Conservation (phyloP, 352 stramenopile genomes). For the Phytophthora parvispora region DNA sequence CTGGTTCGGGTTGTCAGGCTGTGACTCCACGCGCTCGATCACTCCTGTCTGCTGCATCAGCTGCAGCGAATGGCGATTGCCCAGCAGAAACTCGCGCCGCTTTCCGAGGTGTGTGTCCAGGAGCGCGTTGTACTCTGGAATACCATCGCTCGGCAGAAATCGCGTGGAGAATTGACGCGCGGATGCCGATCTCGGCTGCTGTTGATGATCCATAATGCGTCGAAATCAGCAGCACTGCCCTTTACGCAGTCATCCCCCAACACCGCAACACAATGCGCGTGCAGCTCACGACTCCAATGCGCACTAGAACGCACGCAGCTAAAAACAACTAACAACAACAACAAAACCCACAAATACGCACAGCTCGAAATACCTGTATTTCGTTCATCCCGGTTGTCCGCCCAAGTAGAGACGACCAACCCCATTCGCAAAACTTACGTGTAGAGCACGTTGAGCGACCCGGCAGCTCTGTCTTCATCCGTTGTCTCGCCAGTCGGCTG, state of each 20-base stretch:
- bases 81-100: slow-evolving; percentile 72
- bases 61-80: slow-evolving; percentile 62
- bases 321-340: background rate
- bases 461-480: background rate
- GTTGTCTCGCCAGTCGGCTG: slow-evolving; percentile 15
- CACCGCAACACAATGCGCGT: background rate
- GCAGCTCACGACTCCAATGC: background rate
- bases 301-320: slow-evolving; percentile 4
- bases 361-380: slow-evolving; percentile 46
- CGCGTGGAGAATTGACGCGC: slow-evolving; percentile 61
- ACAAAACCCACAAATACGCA: slow-evolving; percentile 19
- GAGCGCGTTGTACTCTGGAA: slow-evolving; percentile 79
- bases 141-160: slow-evolving; percentile 72
- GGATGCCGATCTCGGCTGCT: slow-evolving; percentile 10
- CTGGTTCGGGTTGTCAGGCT: slow-evolving; percentile 62
- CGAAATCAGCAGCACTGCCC: background rate
- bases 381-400: slow-evolving; percentile 4
- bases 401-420: background rate
- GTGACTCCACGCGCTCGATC: slow-evolving; percentile 60
- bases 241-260: slow-evolving; percentile 21
- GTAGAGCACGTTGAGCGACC: slow-evolving; percentile 59
- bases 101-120: slow-evolving; percentile 70
- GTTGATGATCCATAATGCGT: slow-evolving; percentile 25
- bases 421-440: slow-evolving; percentile 46
- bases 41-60: slow-evolving; percentile 75